A percentile compares a stretch with the other conserved stretches of the same genome.
These are phyloP conservation scores for Suhomyces faveliae DNA, from an alignment of 805 yeast genomes.

Conservation along the genomic window DNA sequence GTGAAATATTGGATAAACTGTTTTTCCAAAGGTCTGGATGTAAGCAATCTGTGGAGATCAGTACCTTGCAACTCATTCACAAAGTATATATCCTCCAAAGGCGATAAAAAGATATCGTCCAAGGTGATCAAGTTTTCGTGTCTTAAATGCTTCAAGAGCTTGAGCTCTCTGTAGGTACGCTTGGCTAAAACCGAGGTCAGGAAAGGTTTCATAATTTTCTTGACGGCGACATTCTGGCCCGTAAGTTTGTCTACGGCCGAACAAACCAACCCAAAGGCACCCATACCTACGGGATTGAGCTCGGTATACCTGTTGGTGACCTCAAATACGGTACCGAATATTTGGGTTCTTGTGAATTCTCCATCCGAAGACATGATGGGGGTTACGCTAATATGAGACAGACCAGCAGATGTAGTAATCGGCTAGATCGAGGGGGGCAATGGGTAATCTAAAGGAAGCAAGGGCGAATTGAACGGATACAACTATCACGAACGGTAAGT, in stretches of 20 bases:
- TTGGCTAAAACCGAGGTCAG: constrained; percentile 92
- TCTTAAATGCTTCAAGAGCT: constrained; percentile 84
- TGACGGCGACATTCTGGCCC: constrained; percentile 91
- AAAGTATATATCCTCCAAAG: constrained; percentile 91
- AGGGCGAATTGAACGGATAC: not conserved
- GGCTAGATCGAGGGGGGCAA: not conserved
- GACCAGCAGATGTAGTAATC: not conserved
- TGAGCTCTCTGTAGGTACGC: constrained; percentile 93
- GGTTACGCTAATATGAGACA: not conserved
- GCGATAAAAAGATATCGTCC: constrained; percentile 91
- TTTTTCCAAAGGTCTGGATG: constrained; percentile 90
- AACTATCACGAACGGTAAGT: not conserved
- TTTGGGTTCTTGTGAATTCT: constrained; percentile 72
- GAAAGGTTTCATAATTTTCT: constrained; percentile 97
- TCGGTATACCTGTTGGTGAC: constrained; percentile 87
- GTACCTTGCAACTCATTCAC: constrained; percentile 98
- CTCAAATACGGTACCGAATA: constrained; percentile 93
- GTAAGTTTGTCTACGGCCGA: constrained; percentile 92
- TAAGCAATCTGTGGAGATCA: constrained; percentile 85
- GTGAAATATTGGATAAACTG: constrained; percentile 96
- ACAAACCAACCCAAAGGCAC: constrained; percentile 97
- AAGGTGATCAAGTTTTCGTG: constrained; percentile 93
- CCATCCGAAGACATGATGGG: constrained; percentile 40
- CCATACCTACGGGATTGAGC: constrained; percentile 98
- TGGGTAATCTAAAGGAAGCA: not conserved